Percentiles rank a stretch among this genome's conserved stretches.
Evolutionary conservation across 805 yeast genomes (phyloP).

Genomic region (Pichia scutulata): DNA sequence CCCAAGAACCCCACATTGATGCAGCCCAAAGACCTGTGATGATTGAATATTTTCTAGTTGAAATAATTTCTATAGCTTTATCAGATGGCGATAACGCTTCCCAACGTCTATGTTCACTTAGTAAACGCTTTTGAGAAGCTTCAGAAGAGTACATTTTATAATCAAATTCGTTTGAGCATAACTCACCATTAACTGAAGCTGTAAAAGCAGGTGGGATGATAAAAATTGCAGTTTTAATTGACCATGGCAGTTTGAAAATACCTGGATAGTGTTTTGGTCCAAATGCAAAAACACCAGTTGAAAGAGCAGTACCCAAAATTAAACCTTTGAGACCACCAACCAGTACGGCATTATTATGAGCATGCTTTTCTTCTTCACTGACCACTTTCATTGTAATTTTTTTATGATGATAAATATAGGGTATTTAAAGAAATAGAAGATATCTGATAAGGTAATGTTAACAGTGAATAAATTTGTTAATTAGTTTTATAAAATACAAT

Average conservation of each 20-base stretch:
- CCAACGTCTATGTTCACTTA: conserved; percentile 48
- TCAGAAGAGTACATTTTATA: conserved; percentile 47
- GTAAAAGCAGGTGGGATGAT: conserved; percentile 60
- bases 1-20: conserved; percentile 76
- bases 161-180: conserved; percentile 62
- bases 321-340: conserved; percentile 17
- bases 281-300: conserved; percentile 45
- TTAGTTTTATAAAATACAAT: not conserved
- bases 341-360: conserved; percentile 9
- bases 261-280: conserved; percentile 42
- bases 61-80: conserved; percentile 40
- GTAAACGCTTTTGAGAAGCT: conserved; percentile 31
- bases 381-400: conserved; percentile 15
- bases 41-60: conserved; percentile 55
- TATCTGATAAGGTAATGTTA: too few species aligned
- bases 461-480: too few species aligned
- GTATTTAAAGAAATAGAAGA: not conserved
- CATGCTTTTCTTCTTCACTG: conserved; percentile 16
- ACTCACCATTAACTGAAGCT: conserved; percentile 62
- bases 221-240: conserved; percentile 55
- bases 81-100: conserved; percentile 39
- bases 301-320: conserved; percentile 43
- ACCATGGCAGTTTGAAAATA: conserved; percentile 41
- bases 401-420: not conserved
- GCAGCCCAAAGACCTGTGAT: conserved; percentile 74